phyloP scores from a whole-genome alignment of 345 rosid genomes.

The Citrus glauca region DNA sequence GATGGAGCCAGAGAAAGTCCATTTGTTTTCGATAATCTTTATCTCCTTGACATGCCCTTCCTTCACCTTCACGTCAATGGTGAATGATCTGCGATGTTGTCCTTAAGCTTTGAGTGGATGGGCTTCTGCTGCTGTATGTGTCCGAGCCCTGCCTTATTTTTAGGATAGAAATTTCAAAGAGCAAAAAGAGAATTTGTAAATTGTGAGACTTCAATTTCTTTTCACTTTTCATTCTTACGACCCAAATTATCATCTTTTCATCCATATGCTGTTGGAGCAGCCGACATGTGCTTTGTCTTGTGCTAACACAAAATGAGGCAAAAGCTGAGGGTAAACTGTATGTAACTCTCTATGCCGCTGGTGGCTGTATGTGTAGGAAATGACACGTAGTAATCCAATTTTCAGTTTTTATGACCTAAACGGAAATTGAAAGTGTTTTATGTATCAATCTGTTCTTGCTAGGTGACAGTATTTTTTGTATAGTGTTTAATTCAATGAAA shows the following conservation, averaged over 20 bases:
- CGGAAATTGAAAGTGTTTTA: background rate
- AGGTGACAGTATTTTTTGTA: too few species aligned
- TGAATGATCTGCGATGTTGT: slow-evolving; percentile 12
- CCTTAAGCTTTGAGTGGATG: slow-evolving; percentile 18
- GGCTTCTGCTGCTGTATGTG: background rate
- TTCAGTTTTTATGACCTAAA: slow-evolving; percentile 1
- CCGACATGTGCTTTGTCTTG: slow-evolving; percentile 6
- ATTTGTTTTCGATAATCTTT: slow-evolving; percentile 4
- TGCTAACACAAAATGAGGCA: slow-evolving; percentile 24
- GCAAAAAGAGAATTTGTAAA: slow-evolving; percentile 39
- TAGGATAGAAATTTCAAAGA: slow-evolving; percentile 43
- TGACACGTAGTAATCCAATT: slow-evolving; percentile 2
- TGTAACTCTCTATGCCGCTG: slow-evolving; percentile 1
- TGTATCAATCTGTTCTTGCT: background rate
- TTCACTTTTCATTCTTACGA: slow-evolving; percentile 14
- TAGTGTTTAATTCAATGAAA: too few species aligned
- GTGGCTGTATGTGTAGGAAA: slow-evolving; percentile 10
- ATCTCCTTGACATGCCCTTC: background rate
- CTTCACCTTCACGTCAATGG: background rate
- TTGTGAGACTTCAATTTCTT: slow-evolving; percentile 30
- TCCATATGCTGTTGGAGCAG: slow-evolving; percentile 14
- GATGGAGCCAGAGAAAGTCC: slow-evolving; percentile 18
- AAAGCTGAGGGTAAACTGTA: slow-evolving; percentile 4
- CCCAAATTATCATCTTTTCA: slow-evolving; percentile 17
- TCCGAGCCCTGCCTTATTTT: slow-evolving; percentile 8